Evolutionary conservation across 2,329 filamentous ascomycete genomes (phyloP).

Genomic region (Trichoderma guizhouense): DNA sequence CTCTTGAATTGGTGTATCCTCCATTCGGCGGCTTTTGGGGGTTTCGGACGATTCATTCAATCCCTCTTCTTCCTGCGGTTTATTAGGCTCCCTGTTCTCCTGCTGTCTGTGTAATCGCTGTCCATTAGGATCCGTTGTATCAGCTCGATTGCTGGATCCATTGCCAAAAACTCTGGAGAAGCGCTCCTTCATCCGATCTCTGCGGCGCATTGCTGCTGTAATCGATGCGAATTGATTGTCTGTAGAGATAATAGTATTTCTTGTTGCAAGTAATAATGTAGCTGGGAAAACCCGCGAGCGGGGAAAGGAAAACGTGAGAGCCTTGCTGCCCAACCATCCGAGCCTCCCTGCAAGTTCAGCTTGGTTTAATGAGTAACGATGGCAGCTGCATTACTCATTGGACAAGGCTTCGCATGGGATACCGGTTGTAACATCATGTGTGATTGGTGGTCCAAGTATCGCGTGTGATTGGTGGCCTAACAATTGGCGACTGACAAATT

Average conservation of each 20-base stretch:
- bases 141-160: neutral
- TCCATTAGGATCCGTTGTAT: neutral
- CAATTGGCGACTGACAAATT: neutral
- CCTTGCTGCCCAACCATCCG: neutral
- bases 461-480: neutral
- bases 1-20: neutral
- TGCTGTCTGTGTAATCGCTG: neutral
- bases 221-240: neutral
- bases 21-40: rapidly evolving
- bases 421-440: neutral
- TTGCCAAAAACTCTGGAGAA: neutral
- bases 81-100: neutral
- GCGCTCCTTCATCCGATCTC: neutral
- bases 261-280: neutral
- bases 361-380: neutral
- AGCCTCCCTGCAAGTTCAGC: neutral
- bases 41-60: neutral
- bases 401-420: neutral
- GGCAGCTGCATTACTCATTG: neutral
- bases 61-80: neutral
- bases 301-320: neutral
- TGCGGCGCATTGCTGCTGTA: neutral
- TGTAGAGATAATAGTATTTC: neutral
- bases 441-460: neutral
- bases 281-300: neutral